phyloP scores from a whole-genome alignment of 306 rosid genomes.

The Lathyrus tuberosus region DNA sequence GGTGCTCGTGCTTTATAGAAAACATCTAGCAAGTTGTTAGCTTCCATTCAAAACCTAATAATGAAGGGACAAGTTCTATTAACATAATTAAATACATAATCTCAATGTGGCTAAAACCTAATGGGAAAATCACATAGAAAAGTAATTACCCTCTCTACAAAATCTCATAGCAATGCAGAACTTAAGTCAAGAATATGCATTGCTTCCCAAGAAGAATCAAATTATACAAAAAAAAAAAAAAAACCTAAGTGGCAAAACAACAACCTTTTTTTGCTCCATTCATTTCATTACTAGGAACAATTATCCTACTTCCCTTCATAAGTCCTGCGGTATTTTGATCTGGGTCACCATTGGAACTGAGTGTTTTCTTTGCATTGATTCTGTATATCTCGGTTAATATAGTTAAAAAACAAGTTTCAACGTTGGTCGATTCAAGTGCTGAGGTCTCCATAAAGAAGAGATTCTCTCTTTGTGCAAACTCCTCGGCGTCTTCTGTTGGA shows the following conservation, averaged over 20 bases:
- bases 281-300: constrained; percentile 60
- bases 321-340: constrained; percentile 50
- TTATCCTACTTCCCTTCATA: constrained; percentile 68
- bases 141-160: constrained; percentile 36
- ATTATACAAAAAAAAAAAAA: constrained; percentile 19
- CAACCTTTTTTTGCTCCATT: constrained; percentile 51
- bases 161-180: constrained; percentile 7
- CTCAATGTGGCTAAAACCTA: constrained; percentile 28
- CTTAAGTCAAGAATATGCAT: constrained; percentile 24
- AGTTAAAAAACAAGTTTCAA: constrained; percentile 80
- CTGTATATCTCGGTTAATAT: constrained; percentile 74
- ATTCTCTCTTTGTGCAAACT: constrained; percentile 89
- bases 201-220: constrained; percentile 16
- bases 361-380: constrained; percentile 68
- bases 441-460: constrained; percentile 95
- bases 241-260: constrained; percentile 56
- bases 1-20: too few species aligned
- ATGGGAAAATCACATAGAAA: constrained; percentile 15
- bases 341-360: constrained; percentile 47
- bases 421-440: constrained; percentile 87
- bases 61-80: constrained; percentile 44
- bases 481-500: constrained; percentile 90
- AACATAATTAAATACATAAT: constrained; percentile 37
- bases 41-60: constrained; percentile 19
- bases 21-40: neutral